Conservation (phyloP, 2,329 filamentous ascomycete species). For the Talaromyces sp. region DNA sequence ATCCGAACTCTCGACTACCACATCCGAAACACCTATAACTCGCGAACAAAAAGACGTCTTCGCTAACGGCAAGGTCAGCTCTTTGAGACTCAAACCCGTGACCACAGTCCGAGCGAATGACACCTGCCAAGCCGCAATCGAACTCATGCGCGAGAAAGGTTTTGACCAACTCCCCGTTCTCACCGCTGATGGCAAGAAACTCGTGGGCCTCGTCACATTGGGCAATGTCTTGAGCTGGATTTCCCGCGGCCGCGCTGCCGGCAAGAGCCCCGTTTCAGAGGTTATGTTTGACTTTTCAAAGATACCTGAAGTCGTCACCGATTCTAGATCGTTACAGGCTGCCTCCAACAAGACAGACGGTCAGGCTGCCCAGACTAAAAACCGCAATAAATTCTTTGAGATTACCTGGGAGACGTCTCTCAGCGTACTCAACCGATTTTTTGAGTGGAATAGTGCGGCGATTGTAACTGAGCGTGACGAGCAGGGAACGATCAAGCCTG, state of each 20-base stretch:
- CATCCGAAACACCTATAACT: conserved; percentile 31
- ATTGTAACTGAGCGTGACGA: conserved; percentile 78
- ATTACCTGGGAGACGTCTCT: conserved; percentile 90
- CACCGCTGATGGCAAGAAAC: conserved; percentile 62
- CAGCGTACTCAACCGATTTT: conserved; percentile 80
- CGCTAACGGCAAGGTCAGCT: conserved; percentile 71
- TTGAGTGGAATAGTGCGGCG: conserved; percentile 96
- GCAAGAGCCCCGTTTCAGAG: conserved; percentile 69
- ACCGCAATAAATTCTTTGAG: conserved; percentile 69
- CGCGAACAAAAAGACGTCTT: conserved; percentile 64
- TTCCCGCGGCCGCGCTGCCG: conserved; percentile 73
- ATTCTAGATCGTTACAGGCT: conserved; percentile 55
- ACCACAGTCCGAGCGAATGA: conserved; percentile 73
- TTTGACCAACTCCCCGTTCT: conserved; percentile 97
- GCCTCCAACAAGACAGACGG: conserved; percentile 13
- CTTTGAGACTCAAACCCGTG: conserved; percentile 87
- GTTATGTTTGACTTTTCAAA: conserved; percentile 97
- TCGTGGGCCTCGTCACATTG: conserved; percentile 89
- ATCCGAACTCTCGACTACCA: conserved; percentile 37
- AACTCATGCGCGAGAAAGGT: conserved; percentile 96
- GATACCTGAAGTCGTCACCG: conserved; percentile 85
- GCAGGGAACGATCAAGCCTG: conserved; percentile 65
- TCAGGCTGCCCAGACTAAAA: conserved; percentile 31
- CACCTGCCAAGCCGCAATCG: conserved; percentile 80
- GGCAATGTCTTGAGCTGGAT: conserved; percentile 92